A percentile compares a stretch with the other conserved stretches of the same genome.
These are phyloP conservation scores for Sapria himalayana DNA, from an alignment of 345 rosid genomes.

Conservation along the genomic window DNA sequence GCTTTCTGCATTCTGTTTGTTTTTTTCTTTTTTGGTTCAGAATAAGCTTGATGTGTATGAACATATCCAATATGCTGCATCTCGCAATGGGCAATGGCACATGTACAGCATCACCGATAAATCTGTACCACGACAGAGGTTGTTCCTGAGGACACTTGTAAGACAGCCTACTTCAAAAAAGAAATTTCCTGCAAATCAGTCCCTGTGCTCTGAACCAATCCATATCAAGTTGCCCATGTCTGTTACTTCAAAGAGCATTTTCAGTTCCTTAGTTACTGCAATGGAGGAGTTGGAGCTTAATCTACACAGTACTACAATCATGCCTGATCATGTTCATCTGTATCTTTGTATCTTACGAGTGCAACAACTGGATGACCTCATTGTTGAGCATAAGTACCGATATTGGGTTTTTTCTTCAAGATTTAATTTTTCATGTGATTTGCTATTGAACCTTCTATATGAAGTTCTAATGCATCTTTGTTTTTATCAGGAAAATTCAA, in stretches of 20 bases:
- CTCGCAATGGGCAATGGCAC: slow-evolving; percentile 93
- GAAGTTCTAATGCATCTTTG: slow-evolving; percentile 10
- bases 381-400: slow-evolving; percentile 67
- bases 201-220: slow-evolving; percentile 24
- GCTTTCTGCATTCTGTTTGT: no score
- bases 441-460: no score
- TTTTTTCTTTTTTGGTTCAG: no score
- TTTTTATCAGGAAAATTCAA: slow-evolving; percentile 58
- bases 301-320: slow-evolving; percentile 57
- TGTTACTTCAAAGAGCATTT: slow-evolving; percentile 62
- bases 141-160: slow-evolving; percentile 91
- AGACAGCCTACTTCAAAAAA: slow-evolving; percentile 62
- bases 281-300: slow-evolving; percentile 98
- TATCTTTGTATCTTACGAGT: slow-evolving; percentile 77
- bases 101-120: slow-evolving; percentile 72
- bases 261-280: slow-evolving; percentile 74
- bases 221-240: slow-evolving; percentile 29
- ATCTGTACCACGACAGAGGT: slow-evolving; percentile 54
- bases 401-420: no score
- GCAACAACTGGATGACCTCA: slow-evolving; percentile 76
- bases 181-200: slow-evolving; percentile 40
- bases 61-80: slow-evolving; percentile 50
- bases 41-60: slow-evolving; percentile 84
- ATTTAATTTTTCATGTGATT: no score
- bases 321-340: slow-evolving; percentile 86